Evolutionary conservation across 805 yeast genomes (phyloP).

Genomic region (Pichia cabralensis): DNA sequence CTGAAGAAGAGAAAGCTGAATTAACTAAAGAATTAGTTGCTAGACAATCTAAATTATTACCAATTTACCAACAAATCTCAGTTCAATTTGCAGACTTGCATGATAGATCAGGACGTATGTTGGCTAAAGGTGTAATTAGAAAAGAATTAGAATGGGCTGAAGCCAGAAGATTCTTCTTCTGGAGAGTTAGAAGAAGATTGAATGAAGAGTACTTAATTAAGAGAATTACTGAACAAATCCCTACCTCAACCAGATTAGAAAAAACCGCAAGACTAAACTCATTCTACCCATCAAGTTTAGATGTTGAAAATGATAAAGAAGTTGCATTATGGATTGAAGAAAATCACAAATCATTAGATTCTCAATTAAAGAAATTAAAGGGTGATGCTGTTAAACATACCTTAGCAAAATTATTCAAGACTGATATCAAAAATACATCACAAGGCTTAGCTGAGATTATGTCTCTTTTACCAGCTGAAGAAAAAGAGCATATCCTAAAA

Average conservation of each 20-base stretch:
- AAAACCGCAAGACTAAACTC: constrained; percentile 79
- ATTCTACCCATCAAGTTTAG: constrained; percentile 68
- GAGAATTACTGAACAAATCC: constrained; percentile 56
- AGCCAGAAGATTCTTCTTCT: constrained; percentile 94
- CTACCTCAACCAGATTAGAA: constrained; percentile 60
- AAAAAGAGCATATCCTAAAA: constrained; percentile 34
- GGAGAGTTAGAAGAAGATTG: constrained; percentile 95
- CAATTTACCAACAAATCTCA: constrained; percentile 84
- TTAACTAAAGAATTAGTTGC: constrained; percentile 57
- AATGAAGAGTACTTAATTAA: constrained; percentile 82
- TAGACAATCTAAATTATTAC: constrained; percentile 73
- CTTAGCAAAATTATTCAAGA: constrained; percentile 48
- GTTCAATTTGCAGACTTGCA: constrained; percentile 97
- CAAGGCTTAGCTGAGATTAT: constrained; percentile 47
- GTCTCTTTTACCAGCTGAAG: constrained; percentile 42
- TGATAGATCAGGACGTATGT: constrained; percentile 95
- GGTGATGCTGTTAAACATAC: constrained; percentile 57
- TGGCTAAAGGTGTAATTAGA: constrained; percentile 84
- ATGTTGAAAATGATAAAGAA: constrained; percentile 60
- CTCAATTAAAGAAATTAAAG: constrained; percentile 52
- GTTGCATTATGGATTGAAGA: constrained; percentile 83
- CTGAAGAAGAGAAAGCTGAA: constrained; percentile 56
- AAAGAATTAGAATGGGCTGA: constrained; percentile 79
- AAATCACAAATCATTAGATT: constrained; percentile 54
- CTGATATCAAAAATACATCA: constrained; percentile 41